Evolutionary conservation across 2,329 filamentous ascomycete genomes (phyloP), one percentile per base, ranked within the genome.

Genomic region (Fusarium duplospermum): DNA sequence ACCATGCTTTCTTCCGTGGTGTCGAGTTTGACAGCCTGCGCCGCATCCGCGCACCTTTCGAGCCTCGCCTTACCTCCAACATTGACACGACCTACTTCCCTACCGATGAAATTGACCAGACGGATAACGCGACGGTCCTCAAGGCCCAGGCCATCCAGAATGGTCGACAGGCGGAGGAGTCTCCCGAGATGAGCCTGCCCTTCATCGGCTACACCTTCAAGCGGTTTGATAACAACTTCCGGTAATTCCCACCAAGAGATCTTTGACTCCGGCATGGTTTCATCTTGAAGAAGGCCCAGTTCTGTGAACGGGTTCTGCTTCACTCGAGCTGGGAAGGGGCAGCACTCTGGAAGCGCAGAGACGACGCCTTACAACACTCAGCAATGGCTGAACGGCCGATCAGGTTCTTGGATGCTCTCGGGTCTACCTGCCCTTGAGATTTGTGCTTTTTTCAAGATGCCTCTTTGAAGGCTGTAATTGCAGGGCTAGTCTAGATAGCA

Each of bases 81-180:
- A 93, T 98, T 79, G 96, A 99, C 82, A 98, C 96, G 22, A 96
- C 95, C 56, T 98, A 99, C 87, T 99, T 99, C 91, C 96, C 96
- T 11, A 98, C 95, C 62, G 96, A 99, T 81, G 96, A 99, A 84
- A 98, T 99, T 81, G 95, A 97, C 78, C 96, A 98, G 86, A 96
- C 95, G 64, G 95, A 98, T 83, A 98, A 95, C 74, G 94, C 93
- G 65, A 96, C 95, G 27, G 89, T 94, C 75, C 89, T 98, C 79
- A 93, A 94, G 82, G 94, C 94, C 22, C 94, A 97, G 83, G 94
- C 94, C 59, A 89, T 93, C 73, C 92, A 93, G 70, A 89, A 91
- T 78, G 90, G 91, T 61, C 88, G 88, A 76, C 83, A 83, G 73
- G 87, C 89, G 11, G 94, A 96, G 77, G 93, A 97, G 82, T 92